Percentiles rank a stretch among this genome's conserved stretches.
Evolutionary conservation across 768 basidiomycete species (phyloP).

Genomic region (Pisolithus tinctorius): DNA sequence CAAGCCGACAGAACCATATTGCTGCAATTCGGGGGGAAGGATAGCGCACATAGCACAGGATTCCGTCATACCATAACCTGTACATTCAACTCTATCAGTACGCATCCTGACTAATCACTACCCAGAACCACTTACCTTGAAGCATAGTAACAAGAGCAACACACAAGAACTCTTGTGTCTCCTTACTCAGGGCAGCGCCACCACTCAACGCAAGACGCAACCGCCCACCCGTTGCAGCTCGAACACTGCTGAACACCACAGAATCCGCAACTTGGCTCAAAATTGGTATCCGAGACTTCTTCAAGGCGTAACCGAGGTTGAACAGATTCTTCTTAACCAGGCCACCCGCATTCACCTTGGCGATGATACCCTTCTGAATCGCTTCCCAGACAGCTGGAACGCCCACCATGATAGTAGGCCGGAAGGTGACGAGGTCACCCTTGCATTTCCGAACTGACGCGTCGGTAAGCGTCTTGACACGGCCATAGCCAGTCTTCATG

Average conservation of each 20-base stretch:
- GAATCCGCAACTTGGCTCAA: constrained; percentile 64
- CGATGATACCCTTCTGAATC: constrained; percentile 89
- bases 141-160: constrained; percentile 75
- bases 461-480: constrained; percentile 94
- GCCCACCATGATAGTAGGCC: constrained; percentile 86
- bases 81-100: neutral
- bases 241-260: constrained; percentile 70
- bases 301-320: constrained; percentile 67
- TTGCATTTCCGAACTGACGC: constrained; percentile 82
- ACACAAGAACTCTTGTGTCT: constrained; percentile 89
- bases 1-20: constrained; percentile 73
- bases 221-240: constrained; percentile 80
- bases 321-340: constrained; percentile 69
- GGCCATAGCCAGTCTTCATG: constrained; percentile 81
- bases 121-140: constrained; percentile 56
- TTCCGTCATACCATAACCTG: constrained; percentile 97
- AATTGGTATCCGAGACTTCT: constrained; percentile 63
- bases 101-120: neutral
- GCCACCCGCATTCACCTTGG: constrained; percentile 69
- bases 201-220: constrained; percentile 77
- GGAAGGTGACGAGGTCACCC: constrained; percentile 81
- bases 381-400: constrained; percentile 97
- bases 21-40: constrained; percentile 77
- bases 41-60: constrained; percentile 86
- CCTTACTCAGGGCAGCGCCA: constrained; percentile 77